Conservation (phyloP, 1,139 yeast genomes). For the Geotrichum phurueaensis region DNA sequence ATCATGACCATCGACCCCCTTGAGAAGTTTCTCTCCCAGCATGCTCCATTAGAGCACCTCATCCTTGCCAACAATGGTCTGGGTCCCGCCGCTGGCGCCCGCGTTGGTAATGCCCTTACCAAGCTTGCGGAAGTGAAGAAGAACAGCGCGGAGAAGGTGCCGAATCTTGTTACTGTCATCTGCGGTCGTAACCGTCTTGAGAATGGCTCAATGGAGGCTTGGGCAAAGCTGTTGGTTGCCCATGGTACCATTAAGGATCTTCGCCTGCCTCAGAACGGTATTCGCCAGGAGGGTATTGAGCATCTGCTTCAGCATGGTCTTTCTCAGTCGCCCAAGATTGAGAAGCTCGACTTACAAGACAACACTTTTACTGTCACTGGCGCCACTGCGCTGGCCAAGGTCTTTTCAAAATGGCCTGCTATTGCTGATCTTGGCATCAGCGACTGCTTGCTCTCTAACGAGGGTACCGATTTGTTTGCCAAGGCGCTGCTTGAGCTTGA, state of each 20-base stretch:
- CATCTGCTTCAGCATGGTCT: conserved; percentile 71
- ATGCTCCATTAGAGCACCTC: conserved; percentile 75
- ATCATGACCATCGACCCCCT: conserved; percentile 92
- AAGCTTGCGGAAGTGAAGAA: conserved; percentile 63
- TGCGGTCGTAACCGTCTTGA: conserved; percentile 97
- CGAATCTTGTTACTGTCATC: conserved; percentile 64
- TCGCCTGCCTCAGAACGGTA: conserved; percentile 90
- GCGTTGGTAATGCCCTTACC: conserved; percentile 82
- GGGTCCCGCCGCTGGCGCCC: conserved; percentile 96
- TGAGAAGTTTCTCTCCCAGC: conserved; percentile 69
- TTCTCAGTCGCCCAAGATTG: conserved; percentile 51
- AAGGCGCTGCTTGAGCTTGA: conserved; percentile 36
- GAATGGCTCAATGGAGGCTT: conserved; percentile 70
- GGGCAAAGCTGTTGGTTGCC: conserved; percentile 65
- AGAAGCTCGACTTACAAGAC: conserved; percentile 83
- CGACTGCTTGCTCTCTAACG: conserved; percentile 77
- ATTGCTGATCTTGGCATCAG: conserved; percentile 76
- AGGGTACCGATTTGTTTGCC: conserved; percentile 54
- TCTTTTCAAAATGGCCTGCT: conserved; percentile 49
- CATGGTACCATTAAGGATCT: conserved; percentile 70
- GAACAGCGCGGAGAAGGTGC: conserved; percentile 27
- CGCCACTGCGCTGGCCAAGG: conserved; percentile 64
- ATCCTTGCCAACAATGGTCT: conserved; percentile 91
- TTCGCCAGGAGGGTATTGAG: conserved; percentile 87
- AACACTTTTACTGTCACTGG: conserved; percentile 87